These are phyloP conservation scores for Phytophthora ramorum DNA, from an alignment of 352 stramenopile species.

Conservation along the genomic window DNA sequence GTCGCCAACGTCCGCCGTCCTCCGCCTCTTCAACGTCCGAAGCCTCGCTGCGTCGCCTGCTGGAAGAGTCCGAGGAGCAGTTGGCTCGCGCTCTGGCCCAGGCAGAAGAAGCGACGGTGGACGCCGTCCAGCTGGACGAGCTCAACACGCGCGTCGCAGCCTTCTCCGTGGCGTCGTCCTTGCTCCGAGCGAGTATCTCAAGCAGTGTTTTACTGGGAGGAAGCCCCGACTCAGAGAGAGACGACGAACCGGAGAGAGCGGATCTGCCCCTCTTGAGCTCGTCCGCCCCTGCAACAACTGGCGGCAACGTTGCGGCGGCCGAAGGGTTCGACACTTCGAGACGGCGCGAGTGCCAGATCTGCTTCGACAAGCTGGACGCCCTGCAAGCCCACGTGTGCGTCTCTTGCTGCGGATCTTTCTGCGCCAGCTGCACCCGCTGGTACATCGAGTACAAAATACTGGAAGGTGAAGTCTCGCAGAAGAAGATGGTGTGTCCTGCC, in stretches of 20 bases:
- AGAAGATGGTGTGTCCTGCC: constrained; percentile 77
- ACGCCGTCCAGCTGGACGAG: constrained; percentile 47
- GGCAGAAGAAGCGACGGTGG: constrained; percentile 24
- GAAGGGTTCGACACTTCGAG: constrained; percentile 34
- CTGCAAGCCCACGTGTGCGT: constrained; percentile 54
- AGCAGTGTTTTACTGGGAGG: constrained; percentile 32
- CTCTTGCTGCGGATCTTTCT: constrained; percentile 58
- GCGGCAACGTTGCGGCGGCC: constrained; percentile 1
- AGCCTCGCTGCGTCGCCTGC: constrained; percentile 32
- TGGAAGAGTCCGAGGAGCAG: constrained; percentile 38
- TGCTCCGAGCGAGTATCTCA: constrained; percentile 56
- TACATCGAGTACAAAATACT: constrained; percentile 84
- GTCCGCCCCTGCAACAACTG: constrained; percentile 22
- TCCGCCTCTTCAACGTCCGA: constrained; percentile 30
- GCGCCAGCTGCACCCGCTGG: constrained; percentile 65
- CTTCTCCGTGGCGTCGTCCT: constrained; percentile 42
- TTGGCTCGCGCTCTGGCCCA: constrained; percentile 26
- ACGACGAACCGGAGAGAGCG: constrained; percentile 19
- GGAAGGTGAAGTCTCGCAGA: constrained; percentile 75
- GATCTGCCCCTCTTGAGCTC: constrained; percentile 18
- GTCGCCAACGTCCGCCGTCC: constrained; percentile 11
- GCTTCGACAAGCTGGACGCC: constrained; percentile 68
- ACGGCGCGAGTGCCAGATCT: constrained; percentile 72
- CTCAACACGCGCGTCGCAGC: constrained; percentile 45
- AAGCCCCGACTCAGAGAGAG: constrained; percentile 11